These are phyloP conservation scores for Rutstroemia sp. DNA, from an alignment of 2,329 filamentous ascomycete genomes.

Conservation along the genomic window DNA sequence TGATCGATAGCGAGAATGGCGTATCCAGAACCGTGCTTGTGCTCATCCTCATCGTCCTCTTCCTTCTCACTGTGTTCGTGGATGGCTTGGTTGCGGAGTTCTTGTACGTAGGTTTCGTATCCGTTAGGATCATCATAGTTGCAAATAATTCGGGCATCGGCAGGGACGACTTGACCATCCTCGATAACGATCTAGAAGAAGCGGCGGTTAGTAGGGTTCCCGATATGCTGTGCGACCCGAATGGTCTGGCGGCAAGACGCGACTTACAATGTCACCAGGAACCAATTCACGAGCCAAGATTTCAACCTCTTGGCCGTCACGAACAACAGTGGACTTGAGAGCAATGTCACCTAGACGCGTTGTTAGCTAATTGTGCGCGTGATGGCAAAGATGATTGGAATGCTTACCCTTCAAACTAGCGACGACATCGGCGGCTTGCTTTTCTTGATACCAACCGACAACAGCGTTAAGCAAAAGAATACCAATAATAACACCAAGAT, in stretches of 20 bases:
- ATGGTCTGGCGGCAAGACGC: background rate
- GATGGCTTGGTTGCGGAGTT: constrained; percentile 53
- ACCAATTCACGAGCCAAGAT: constrained; percentile 70
- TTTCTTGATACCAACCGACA: constrained; percentile 76
- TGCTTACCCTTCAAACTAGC: constrained; percentile 52
- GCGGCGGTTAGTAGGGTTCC: background rate
- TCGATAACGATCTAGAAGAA: constrained; percentile 54
- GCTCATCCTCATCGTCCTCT: constrained; percentile 46
- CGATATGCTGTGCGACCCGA: background rate
- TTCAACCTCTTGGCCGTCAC: constrained; percentile 58
- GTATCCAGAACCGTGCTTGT: constrained; percentile 50
- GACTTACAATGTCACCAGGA: constrained; percentile 64
- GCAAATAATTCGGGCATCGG: constrained; percentile 65
- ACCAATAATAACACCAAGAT: constrained; percentile 71
- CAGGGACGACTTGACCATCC: constrained; percentile 64
- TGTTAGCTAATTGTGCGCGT: background rate
- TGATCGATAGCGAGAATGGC: constrained; percentile 67
- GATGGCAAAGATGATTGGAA: background rate
- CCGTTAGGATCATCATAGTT: constrained; percentile 62
- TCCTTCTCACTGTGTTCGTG: constrained; percentile 51
- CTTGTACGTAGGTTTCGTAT: constrained; percentile 59
- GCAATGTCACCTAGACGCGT: constrained; percentile 56
- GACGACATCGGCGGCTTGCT: constrained; percentile 72
- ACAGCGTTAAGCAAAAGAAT: constrained; percentile 69
- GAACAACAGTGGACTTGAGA: constrained; percentile 62